Base-by-base conservation (phyloP, 495 filamentous ascomycete species). In the Hyaloscypha bicolor region DNA sequence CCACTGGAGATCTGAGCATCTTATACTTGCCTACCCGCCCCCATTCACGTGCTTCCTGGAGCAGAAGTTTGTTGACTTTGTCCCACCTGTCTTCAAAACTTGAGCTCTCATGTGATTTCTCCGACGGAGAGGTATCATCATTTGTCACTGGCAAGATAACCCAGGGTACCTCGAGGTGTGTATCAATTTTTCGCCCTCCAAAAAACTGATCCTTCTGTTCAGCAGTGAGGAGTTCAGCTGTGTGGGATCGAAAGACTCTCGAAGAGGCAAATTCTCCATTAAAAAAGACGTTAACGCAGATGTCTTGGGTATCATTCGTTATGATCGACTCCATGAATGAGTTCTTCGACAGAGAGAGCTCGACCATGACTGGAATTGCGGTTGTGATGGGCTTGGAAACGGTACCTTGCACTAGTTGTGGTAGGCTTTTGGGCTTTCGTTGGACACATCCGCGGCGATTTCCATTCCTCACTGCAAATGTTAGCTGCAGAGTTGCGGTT, bases 201-300 rank as follows among this genome's bases (percentile, higher is more conserved):
- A 81, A 80, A 30, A 55, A 55, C 63, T 70, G 37, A 55, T 65
- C 19, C 52, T 64, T 42, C 21, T 60, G 39, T 62, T 63, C 55
- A 9, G 14, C 29, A 39, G 11, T 35, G 64, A 63, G 16, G 71
- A 22, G 9, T 65, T 42, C 19, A 30, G 30, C 12, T 51, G n/a
- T 66, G 25, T 33, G 64, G 69, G 16, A 51, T 32, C 22, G 72
- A 66, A 33, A 77, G 25, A 42, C 72, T 72, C 9, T 65, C n/a
- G 76, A 76, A 9, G 56, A 69, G 3, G 69, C 70, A 3, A 83
- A 69, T 6, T 77, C 64, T 29, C 82, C 82, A 63, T 84, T 83
- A 68, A 80, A 69, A 69, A 78, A 81, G 25, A 83, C 75, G 22
- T 80, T 79, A 53, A 84, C 72, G 19, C 57, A 63, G n/a, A 67